Evolutionary conservation across 2,329 filamentous ascomycete species (phyloP).

Genomic region (Xylaria digitata): DNA sequence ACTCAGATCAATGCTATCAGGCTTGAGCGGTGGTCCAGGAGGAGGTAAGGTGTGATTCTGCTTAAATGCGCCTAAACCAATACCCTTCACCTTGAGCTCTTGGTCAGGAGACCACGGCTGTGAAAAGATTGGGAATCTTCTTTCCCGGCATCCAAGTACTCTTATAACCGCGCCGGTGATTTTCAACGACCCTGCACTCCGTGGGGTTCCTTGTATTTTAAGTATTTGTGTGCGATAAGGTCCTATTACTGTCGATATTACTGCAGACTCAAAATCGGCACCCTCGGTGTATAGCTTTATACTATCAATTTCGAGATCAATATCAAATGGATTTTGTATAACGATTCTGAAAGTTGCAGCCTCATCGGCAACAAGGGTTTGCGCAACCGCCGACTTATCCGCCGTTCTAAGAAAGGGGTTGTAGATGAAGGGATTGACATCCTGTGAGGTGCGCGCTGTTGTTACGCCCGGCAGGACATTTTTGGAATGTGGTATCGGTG

Average conservation of each 20-base stretch:
- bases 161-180: slow-evolving; percentile 84
- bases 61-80: slow-evolving; percentile 71
- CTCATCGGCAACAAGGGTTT: slow-evolving; percentile 82
- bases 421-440: slow-evolving; percentile 89
- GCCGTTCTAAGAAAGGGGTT: slow-evolving; percentile 85
- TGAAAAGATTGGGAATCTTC: slow-evolving; percentile 85
- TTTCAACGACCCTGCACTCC: slow-evolving; percentile 72
- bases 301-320: slow-evolving; percentile 89
- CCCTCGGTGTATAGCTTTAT: slow-evolving; percentile 80
- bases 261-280: slow-evolving; percentile 73
- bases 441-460: slow-evolving; percentile 65
- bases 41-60: slow-evolving; percentile 55
- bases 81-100: slow-evolving; percentile 80
- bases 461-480: slow-evolving; percentile 64
- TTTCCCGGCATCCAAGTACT: slow-evolving; percentile 82
- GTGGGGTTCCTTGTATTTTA: slow-evolving; percentile 75
- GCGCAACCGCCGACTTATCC: slow-evolving; percentile 69
- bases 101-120: slow-evolving; percentile 78
- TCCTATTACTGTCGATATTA: slow-evolving; percentile 75
- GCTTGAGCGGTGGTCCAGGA: slow-evolving; percentile 57
- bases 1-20: slow-evolving; percentile 70
- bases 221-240: slow-evolving; percentile 86
- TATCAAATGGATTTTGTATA: slow-evolving; percentile 93
- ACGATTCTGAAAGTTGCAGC: slow-evolving; percentile 81
- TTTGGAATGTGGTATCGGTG: slow-evolving; percentile 73